Percentiles rank a stretch among this genome's conserved stretches.
Conservation (phyloP, 2,329 filamentous ascomycete species). For the Akanthomyces dipterigenus region DNA sequence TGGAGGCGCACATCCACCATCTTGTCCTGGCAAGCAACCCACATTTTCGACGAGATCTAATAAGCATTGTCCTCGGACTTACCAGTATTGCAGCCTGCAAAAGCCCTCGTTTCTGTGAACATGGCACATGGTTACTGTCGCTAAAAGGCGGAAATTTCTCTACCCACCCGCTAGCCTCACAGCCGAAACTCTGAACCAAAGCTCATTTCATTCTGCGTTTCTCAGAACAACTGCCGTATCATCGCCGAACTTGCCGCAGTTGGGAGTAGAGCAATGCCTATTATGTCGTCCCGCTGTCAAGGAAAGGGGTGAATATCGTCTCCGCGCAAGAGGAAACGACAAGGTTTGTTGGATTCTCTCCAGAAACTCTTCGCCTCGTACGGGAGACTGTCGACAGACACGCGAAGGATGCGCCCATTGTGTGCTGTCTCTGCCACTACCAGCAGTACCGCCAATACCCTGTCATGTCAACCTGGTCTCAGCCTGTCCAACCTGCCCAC, state of each 20-base stretch:
- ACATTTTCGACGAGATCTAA: slow-evolving; percentile 10
- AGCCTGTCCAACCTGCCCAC: not conserved
- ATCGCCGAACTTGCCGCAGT: not conserved
- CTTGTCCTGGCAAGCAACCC: not conserved
- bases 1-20: slow-evolving; percentile 6
- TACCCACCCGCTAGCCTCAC: not conserved
- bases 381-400: not conserved
- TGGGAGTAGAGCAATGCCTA: not conserved
- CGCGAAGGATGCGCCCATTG: not conserved
- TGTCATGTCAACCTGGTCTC: not conserved
- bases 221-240: not conserved
- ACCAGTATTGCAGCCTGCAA: not conserved
- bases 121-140: not conserved
- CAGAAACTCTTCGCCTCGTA: not conserved
- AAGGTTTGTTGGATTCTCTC: not conserved
- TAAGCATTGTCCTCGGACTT: slow-evolving; percentile 5
- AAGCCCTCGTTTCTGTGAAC: not conserved
- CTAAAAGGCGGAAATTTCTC: not conserved
- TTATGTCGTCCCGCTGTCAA: not conserved
- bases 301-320: not conserved
- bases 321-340: not conserved
- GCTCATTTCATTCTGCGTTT: not conserved
- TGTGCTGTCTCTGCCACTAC: not conserved
- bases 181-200: not conserved
- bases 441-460: not conserved